phyloP scores from a whole-genome alignment of 139 green algal species.

The Nannochloris sp. region DNA sequence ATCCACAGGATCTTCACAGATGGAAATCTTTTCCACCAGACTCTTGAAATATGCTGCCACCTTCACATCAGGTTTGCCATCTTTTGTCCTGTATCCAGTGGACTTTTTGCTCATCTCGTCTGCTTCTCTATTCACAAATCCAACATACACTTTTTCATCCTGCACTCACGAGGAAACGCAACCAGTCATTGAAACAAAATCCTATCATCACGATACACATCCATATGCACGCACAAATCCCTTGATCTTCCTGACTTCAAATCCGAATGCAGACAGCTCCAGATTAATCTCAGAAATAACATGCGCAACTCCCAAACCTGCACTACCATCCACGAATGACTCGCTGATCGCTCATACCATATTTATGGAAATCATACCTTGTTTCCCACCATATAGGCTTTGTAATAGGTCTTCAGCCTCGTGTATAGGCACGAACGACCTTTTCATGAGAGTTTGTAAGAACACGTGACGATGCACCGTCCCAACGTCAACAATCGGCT shows the following conservation, averaged over 20 bases:
- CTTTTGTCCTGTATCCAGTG: slow-evolving; percentile 1
- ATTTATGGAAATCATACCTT: neutral
- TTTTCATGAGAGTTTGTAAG: slow-evolving; percentile 14
- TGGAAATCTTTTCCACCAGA: slow-evolving; percentile 6
- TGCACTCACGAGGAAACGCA: neutral
- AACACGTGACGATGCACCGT: slow-evolving; percentile 3
- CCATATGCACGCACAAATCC: slow-evolving; percentile 1
- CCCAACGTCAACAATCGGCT: neutral
- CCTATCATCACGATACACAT: too few relatives aligned
- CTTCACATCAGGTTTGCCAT: slow-evolving; percentile 12
- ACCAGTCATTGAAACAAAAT: neutral
- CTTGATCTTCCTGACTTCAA: slow-evolving; percentile 7
- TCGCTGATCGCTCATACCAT: too few relatives aligned
- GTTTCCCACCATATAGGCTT: neutral
- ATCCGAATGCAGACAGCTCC: neutral
- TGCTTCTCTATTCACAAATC: slow-evolving; percentile 17
- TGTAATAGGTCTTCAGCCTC: slow-evolving; percentile 9
- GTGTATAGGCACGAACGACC: neutral
- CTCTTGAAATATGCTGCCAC: slow-evolving; percentile 13
- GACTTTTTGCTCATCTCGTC: slow-evolving; percentile 14
- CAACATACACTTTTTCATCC: slow-evolving; percentile 8
- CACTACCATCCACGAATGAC: neutral
- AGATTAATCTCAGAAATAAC: slow-evolving; percentile 6
- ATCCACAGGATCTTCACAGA: neutral
- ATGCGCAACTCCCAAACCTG: neutral